Evolutionary conservation across 495 filamentous ascomycete species (phyloP), one percentile per base, ranked within the genome.

Genomic region (Xylaria venustula): DNA sequence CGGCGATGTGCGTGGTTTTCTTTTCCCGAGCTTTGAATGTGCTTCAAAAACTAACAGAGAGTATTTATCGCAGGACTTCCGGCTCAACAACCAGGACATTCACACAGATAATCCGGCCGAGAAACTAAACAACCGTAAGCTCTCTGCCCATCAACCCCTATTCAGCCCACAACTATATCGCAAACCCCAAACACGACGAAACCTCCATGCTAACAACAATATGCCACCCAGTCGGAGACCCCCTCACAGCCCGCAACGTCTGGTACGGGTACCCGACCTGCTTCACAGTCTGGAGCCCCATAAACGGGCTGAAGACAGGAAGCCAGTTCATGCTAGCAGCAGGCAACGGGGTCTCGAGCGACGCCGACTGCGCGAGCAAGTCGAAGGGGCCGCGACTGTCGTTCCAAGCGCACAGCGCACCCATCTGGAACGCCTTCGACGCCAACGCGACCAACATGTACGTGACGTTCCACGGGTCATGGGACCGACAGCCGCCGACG

Each of bases 201-300:
- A 11, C 6, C 12, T 4, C 5, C 32, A 54, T 7, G 17, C 53
- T 42, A 44, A 55, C 15, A 30, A 3, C 8, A 26, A 14, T 8
- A 8, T 15, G 7, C 44, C 15, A 48, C 3, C 12, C 12, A 58
- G 54, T 77, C 20, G 74, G 74, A 58, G 69, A 77, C 58, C 74
- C 74, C 47, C 54, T 69, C 25, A 73, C 66, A 40, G 42, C 46
- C 8, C 65, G 69, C 36, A 64, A 74, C 51, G 73, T 67, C 3
- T 85, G 85, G 65, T 86, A 81, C 69, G 87, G 87, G 15, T 90
- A 90, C 67, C 88, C 88, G n/a, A 76, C 75, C n/a, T 90, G 88
- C 72, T 87, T 85, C 64, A 69, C 87, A 1, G 82, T 83, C 14
- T 90, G 87, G 86, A 75, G 82, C 62, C 73, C 79, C 0, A 64